phyloP scores from a whole-genome alignment of 2,329 filamentous ascomycete genomes.

The Diaporthe velutina region DNA sequence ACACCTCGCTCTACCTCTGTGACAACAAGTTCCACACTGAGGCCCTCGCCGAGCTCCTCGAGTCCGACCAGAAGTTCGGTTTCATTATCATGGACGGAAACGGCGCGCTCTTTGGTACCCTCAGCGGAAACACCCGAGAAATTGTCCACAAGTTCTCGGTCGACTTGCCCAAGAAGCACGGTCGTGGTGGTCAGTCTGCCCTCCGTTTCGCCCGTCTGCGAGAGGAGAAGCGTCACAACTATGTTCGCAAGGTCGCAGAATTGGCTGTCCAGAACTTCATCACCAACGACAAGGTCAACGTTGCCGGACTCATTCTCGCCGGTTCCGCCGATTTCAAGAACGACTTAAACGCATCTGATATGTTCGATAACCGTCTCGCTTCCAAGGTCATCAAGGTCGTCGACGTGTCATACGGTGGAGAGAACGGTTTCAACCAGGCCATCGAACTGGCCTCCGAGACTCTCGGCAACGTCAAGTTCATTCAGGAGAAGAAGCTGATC shows the following conservation, averaged over 20 bases:
- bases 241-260: conserved; percentile 98
- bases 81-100: conserved; percentile 99
- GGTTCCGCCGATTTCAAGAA: conserved; percentile 99
- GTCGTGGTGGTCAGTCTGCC: conserved; percentile 99
- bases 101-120: conserved; percentile 94
- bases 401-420: conserved; percentile 97
- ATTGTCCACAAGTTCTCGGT: conserved; percentile 98
- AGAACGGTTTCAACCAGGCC: conserved; percentile 99
- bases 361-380: conserved; percentile 93
- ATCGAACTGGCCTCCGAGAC: conserved; percentile 97
- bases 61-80: conserved; percentile 98
- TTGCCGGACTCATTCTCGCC: conserved; percentile 93
- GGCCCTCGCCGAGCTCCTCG: conserved; percentile 93
- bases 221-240: conserved; percentile 99
- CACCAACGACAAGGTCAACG: conserved; percentile 98
- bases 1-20: conserved; percentile 98
- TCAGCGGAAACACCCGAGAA: conserved; percentile 97
- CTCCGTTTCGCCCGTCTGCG: conserved; percentile 99
- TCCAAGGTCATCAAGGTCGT: conserved; percentile 99
- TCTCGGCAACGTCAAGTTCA: conserved; percentile 99
- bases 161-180: conserved; percentile 99
- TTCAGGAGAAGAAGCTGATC: conserved; percentile 99
- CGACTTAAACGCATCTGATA: conserved; percentile 95
- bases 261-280: conserved; percentile 99
- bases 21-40: conserved; percentile 99